Conservation (phyloP, 1,284 basidiomycete genomes). For the Trametes sp. region DNA sequence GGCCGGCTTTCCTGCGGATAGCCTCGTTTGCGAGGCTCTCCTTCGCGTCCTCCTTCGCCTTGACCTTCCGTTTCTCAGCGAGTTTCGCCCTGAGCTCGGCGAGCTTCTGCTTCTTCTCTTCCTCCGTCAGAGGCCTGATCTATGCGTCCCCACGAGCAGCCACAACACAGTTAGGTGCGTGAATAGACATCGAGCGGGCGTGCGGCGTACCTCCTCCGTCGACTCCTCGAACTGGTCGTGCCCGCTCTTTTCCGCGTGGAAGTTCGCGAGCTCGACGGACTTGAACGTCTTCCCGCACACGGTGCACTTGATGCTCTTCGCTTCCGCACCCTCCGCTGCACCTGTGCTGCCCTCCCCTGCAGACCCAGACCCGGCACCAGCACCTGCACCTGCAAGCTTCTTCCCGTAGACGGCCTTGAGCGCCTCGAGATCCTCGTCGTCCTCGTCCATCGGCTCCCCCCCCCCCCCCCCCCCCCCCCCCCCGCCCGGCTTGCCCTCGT, state of each 20-base stretch:
- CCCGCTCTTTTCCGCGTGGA: constrained; percentile 95
- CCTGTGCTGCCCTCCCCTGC: constrained; percentile 43
- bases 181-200: constrained; percentile 3
- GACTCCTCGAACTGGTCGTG: constrained; percentile 97
- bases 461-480: constrained; percentile 40
- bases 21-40: constrained; percentile 82
- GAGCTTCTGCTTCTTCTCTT: constrained; percentile 88
- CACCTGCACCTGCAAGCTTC: constrained; percentile 22
- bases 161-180: background rate
- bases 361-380: constrained; percentile 25
- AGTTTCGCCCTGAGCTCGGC: constrained; percentile 83
- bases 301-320: constrained; percentile 85
- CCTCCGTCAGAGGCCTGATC: constrained; percentile 94
- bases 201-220: constrained; percentile 79
- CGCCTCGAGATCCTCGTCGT: constrained; percentile 76
- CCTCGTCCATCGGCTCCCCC: constrained; percentile 58
- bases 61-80: constrained; percentile 74
- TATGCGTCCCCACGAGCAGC: constrained; percentile 38
- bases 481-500: constrained; percentile 79
- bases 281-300: constrained; percentile 89
- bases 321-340: constrained; percentile 58
- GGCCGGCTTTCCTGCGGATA: constrained; percentile 84
- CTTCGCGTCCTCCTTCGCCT: constrained; percentile 74
- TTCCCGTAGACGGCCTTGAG: constrained; percentile 58
- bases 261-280: constrained; percentile 89